These are phyloP conservation scores for Trichoderma pleuroti DNA, from an alignment of 2,329 filamentous ascomycete species.

Conservation along the genomic window DNA sequence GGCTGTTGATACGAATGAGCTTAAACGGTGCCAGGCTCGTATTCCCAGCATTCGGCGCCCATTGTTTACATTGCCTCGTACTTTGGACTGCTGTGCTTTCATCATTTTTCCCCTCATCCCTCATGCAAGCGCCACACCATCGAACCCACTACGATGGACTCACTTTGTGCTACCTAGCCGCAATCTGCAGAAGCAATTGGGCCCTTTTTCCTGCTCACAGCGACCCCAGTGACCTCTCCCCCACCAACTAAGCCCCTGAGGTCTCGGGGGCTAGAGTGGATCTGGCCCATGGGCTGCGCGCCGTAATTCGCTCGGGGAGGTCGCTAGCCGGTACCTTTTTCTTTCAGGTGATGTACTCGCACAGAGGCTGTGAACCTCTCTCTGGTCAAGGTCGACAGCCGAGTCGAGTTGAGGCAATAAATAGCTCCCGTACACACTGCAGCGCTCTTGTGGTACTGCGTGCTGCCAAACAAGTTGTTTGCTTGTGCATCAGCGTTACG, in stretches of 20 bases:
- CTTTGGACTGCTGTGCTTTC: neutral
- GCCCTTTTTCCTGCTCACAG: neutral
- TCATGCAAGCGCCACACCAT: neutral
- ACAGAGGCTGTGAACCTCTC: neutral
- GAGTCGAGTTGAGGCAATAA: neutral
- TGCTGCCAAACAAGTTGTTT: neutral
- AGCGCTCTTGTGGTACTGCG: neutral
- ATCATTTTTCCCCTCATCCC: neutral
- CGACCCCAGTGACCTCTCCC: neutral
- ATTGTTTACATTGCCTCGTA: neutral
- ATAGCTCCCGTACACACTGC: neutral
- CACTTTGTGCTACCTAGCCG: neutral
- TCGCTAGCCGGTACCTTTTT: neutral
- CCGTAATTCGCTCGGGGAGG: neutral
- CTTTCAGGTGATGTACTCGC: neutral
- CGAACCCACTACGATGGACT: neutral
- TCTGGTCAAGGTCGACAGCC: neutral
- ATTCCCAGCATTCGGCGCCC: neutral
- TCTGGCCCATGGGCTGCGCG: neutral
- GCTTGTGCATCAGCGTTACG: neutral
- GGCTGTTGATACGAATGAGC: neutral
- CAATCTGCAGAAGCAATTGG: neutral
- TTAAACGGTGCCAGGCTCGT: neutral
- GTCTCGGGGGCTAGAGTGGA: conserved; percentile 2
- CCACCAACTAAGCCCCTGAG: neutral